These are phyloP conservation scores for Monosporozyma siamensis DNA, from an alignment of 805 yeast species.

Conservation along the genomic window DNA sequence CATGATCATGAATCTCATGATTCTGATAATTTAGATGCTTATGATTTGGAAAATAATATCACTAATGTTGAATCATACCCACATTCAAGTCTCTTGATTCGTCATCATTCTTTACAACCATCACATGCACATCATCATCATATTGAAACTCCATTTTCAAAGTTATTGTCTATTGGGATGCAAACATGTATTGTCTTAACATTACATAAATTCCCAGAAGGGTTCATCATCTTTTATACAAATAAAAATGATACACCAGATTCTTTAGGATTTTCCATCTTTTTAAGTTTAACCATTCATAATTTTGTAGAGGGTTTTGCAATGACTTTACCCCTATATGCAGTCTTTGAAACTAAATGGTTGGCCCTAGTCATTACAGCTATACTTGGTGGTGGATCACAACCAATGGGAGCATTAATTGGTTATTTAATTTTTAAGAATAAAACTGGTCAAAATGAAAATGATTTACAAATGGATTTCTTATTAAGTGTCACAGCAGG, in stretches of 20 bases:
- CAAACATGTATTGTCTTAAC: constrained; percentile 86
- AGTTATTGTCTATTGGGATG: constrained; percentile 76
- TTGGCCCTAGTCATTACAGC: constrained; percentile 61
- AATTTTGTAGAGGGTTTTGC: constrained; percentile 91
- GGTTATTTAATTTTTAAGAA: constrained; percentile 46
- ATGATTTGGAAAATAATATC: constrained; percentile 1
- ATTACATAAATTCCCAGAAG: constrained; percentile 90
- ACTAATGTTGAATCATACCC: background rate
- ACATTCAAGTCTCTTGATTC: background rate
- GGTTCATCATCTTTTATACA: constrained; percentile 71
- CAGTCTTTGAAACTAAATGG: constrained; percentile 54
- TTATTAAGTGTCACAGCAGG: constrained; percentile 74
- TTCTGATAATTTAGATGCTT: background rate
- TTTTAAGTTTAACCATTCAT: constrained; percentile 77
- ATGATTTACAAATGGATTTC: constrained; percentile 29
- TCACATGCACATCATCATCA: constrained; percentile 60
- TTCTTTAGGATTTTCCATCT: constrained; percentile 65
- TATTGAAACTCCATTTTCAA: constrained; percentile 64
- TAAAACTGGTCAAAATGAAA: constrained; percentile 28
- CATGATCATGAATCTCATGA: background rate
- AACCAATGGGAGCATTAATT: constrained; percentile 78
- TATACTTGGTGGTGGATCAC: constrained; percentile 71
- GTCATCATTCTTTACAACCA: constrained; percentile 1
- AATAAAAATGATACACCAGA: constrained; percentile 34
- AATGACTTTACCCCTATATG: constrained; percentile 82